phyloP scores from a whole-genome alignment of 1,284 basidiomycete genomes.

The Sparassis latifolia region DNA sequence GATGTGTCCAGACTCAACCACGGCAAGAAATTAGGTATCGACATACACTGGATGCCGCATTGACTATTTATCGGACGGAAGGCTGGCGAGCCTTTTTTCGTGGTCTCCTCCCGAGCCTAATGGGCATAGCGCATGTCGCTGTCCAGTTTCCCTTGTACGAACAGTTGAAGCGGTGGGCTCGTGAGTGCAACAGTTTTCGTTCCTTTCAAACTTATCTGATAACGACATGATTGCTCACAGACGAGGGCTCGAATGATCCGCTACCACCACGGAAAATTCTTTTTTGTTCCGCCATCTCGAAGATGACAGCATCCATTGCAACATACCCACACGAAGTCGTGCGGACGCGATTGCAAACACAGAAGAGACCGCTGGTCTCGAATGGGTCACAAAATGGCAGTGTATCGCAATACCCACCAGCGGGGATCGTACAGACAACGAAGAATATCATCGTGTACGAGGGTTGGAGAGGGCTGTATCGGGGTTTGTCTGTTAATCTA shows the following conservation, averaged over 20 bases:
- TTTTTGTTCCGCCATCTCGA: slow-evolving; percentile 80
- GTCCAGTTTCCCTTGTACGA: slow-evolving; percentile 98
- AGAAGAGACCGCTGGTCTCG: slow-evolving; percentile 54
- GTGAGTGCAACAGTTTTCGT: slow-evolving; percentile 42
- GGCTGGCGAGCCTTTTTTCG: slow-evolving; percentile 86
- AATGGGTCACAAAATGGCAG: slow-evolving; percentile 29
- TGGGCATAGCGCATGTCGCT: slow-evolving; percentile 89
- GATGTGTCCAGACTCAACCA: slow-evolving; percentile 58
- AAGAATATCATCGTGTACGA: slow-evolving; percentile 71
- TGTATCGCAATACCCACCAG: slow-evolving; percentile 31
- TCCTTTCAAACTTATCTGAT: slow-evolving; percentile 2
- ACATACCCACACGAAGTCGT: slow-evolving; percentile 97
- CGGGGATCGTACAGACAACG: slow-evolving; percentile 69
- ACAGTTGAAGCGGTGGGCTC: slow-evolving; percentile 75
- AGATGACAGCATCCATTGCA: slow-evolving; percentile 90
- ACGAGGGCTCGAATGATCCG: slow-evolving; percentile 48
- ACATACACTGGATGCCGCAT: slow-evolving; percentile 83
- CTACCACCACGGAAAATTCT: slow-evolving; percentile 71
- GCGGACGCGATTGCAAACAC: slow-evolving; percentile 86
- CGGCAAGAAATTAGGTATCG: slow-evolving; percentile 70
- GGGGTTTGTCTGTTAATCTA: slow-evolving; percentile 86
- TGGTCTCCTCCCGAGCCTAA: slow-evolving; percentile 80
- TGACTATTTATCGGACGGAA: slow-evolving; percentile 83
- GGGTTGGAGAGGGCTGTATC: slow-evolving; percentile 84
- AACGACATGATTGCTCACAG: slow-evolving; percentile 26